A percentile compares a stretch with the other conserved stretches of the same genome.
These are phyloP conservation scores for Cadophora luteo-olivacea DNA, from an alignment of 2,329 filamentous ascomycete species.

Conservation along the genomic window DNA sequence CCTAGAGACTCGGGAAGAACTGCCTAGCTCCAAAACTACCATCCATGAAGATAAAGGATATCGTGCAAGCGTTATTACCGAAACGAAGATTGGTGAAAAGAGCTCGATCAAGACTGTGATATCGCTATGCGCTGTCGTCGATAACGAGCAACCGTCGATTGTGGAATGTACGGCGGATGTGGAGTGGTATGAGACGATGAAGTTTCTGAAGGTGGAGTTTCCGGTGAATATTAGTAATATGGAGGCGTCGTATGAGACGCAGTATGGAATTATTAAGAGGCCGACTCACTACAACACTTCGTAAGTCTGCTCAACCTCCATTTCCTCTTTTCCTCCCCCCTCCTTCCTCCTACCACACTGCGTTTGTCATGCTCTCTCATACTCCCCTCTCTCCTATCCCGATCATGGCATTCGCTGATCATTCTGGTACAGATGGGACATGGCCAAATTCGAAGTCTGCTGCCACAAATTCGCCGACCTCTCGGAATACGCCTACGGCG, in stretches of 20 bases:
- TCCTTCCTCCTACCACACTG: too few species aligned
- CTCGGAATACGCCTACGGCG: conserved; percentile 85
- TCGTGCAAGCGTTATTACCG: conserved; percentile 80
- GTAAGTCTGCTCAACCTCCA: conserved; percentile 50
- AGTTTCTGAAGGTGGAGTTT: conserved; percentile 98
- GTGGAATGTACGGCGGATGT: conserved; percentile 86
- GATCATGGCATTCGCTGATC: too few species aligned
- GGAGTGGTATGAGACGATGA: conserved; percentile 97
- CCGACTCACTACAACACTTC: conserved; percentile 98
- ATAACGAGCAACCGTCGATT: conserved; percentile 65
- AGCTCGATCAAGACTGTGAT: conserved; percentile 89
- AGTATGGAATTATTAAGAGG: conserved; percentile 85
- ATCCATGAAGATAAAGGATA: conserved; percentile 76
- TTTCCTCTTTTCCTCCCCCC: too few species aligned
- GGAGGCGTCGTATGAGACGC: conserved; percentile 93
- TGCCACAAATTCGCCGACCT: conserved; percentile 94
- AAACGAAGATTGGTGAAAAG: conserved; percentile 85
- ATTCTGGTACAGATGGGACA: conserved; percentile 90
- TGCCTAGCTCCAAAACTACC: conserved; percentile 70
- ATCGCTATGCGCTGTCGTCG: conserved; percentile 73
- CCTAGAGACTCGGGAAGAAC: conserved; percentile 81
- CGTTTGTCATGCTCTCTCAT: conserved; percentile 3
- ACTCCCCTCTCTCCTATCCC: conserved; percentile 30
- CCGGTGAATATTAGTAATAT: conserved; percentile 90
- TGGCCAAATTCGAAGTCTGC: conserved; percentile 98